Conservation (phyloP, 495 filamentous ascomycete genomes). For the Cercophora scortea region DNA sequence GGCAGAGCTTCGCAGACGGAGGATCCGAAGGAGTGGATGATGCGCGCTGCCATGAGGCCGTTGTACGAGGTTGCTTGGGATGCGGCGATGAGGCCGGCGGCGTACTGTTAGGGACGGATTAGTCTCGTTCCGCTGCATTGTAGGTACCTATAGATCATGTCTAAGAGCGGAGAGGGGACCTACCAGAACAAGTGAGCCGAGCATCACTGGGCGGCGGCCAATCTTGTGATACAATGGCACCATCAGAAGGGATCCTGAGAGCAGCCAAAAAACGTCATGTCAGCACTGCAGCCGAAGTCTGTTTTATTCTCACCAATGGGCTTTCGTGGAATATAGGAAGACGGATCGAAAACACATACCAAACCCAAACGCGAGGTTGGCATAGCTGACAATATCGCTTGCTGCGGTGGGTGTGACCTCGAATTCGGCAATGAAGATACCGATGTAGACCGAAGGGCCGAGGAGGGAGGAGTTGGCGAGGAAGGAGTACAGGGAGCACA, state of each 20-base stretch:
- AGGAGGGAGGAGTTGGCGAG: constrained; percentile 51
- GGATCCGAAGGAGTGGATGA: constrained; percentile 55
- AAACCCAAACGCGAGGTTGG: constrained; percentile 57
- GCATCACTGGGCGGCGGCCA: constrained; percentile 49
- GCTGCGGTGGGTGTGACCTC: constrained; percentile 40
- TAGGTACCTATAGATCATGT: too few species aligned
- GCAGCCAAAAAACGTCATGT: neutral
- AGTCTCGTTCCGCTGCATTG: neutral
- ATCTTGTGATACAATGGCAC: constrained; percentile 52
- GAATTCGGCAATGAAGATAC: constrained; percentile 49
- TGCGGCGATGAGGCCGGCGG: constrained; percentile 20
- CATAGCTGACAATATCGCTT: constrained; percentile 52
- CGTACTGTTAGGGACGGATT: constrained; percentile 21
- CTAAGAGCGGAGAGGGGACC: constrained; percentile 19
- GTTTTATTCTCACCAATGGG: neutral
- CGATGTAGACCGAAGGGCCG: constrained; percentile 54
- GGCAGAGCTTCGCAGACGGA: constrained; percentile 51
- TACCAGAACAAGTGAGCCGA: constrained; percentile 28
- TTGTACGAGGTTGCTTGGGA: constrained; percentile 16
- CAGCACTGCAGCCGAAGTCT: neutral
- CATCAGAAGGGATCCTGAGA: constrained; percentile 41
- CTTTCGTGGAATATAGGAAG: neutral
- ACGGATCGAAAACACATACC: too few species aligned
- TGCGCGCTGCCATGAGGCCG: constrained; percentile 51
- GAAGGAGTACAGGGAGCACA: constrained; percentile 54